Evolutionary conservation across 1,139 yeast species (phyloP), one percentile per base, ranked within the genome.

Genomic region (Candida sp.): DNA sequence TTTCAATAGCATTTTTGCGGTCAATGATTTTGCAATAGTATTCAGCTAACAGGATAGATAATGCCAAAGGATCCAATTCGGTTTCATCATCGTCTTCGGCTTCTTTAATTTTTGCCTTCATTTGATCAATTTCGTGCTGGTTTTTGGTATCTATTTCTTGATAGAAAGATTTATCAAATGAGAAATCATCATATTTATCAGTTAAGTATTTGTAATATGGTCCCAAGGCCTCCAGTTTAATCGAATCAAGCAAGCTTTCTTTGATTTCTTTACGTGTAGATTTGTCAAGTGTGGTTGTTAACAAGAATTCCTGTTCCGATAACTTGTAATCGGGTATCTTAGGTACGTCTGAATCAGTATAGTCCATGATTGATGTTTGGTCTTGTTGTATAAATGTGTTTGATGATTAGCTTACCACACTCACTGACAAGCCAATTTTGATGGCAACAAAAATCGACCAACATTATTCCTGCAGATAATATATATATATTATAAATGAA

Each of bases 81-180:
- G 96, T 96, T 61, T 93, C 98, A 57, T 89, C 97, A 47, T 87
- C 89, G 46, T 81, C 86, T 55, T 87, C 91, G 25, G 95, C 87
- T 53, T 82, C 85, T 47, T 78, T 79, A 50, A 93, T 82, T 43
- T 77, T 70, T 45, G 74, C 75, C 57, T 84, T 81, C 53, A 91
- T 73, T 45, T 74, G 78, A 12, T 69, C 67, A 36, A 87, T 74
- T 45, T 78, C 75, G 37, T 62, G 68, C 21, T 76, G 79, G 60
- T 91, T 93, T 36, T 62, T 72, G 5, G 61, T 66, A n/a, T 60
- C 55, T 55, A 90, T 61, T 36, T 70, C 53, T 30, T 77, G 63
- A 61, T 84, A 86, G 36, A 81, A 55, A 0, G 58, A 43, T 51
- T 83, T 78, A 55, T 90, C 93, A 76, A 82, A 87, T 21, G 70